Evolutionary conservation across 148 eudicot species (phyloP).

Genomic region (Pharnaceum exiguum): DNA sequence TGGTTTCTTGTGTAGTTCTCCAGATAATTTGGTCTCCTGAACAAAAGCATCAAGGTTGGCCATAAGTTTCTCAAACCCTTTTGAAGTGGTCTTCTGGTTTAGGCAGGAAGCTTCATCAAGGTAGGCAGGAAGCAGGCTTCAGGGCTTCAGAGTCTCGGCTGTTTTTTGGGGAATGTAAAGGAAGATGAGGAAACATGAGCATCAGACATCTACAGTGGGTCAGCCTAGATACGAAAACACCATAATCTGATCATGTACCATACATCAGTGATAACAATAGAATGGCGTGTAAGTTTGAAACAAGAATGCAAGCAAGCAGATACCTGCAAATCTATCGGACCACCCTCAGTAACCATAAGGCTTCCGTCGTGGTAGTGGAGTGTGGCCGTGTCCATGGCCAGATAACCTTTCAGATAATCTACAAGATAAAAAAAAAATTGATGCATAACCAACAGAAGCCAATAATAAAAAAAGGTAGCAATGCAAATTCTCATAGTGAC

Average conservation of each 20-base stretch:
- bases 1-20: constrained; percentile 59
- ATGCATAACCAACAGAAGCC: not conserved
- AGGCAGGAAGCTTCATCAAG: constrained; percentile 80
- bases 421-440: constrained; percentile 3
- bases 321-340: constrained; percentile 49
- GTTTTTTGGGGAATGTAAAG: constrained; percentile 75
- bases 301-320: constrained; percentile 10
- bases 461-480: not conserved
- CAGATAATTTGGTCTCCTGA: constrained; percentile 57
- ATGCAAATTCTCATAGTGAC: no score
- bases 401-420: constrained; percentile 54
- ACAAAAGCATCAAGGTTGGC: constrained; percentile 68
- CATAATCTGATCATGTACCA: constrained; percentile 14
- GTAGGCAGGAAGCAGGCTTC: constrained; percentile 76
- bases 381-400: no score
- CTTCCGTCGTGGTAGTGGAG: constrained; percentile 53
- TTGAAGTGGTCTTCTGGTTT: constrained; percentile 93
- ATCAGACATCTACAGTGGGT: constrained; percentile 52
- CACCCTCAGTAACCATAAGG: constrained; percentile 55
- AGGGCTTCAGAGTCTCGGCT: constrained; percentile 85
- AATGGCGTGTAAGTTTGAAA: not conserved
- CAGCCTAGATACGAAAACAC: constrained; percentile 29
- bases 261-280: not conserved
- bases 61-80: constrained; percentile 57
- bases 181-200: constrained; percentile 64